phyloP scores from a whole-genome alignment of 1,139 yeast species.

The Scheffersomyces titani region DNA sequence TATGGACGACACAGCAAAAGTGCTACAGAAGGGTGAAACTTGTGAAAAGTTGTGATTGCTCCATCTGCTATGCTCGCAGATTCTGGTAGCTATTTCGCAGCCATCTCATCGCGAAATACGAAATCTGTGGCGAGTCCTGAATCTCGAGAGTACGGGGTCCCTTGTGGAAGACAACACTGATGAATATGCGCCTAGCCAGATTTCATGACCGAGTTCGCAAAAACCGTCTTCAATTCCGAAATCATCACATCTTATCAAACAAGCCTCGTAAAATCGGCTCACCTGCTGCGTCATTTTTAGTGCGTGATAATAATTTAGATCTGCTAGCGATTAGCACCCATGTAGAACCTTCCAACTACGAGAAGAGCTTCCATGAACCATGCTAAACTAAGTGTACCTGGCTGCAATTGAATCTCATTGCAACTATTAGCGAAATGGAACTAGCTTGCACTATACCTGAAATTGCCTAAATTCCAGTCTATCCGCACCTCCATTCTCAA shows the following conservation, averaged over 20 bases:
- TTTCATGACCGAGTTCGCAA: not conserved
- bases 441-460: not conserved
- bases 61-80: not conserved
- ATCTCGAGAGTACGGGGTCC: too few species aligned
- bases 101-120: not conserved
- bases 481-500: not conserved
- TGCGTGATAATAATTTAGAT: not conserved
- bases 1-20: not conserved
- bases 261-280: not conserved
- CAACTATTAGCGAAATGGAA: not conserved
- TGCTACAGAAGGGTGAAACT: not conserved
- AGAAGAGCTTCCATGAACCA: not conserved
- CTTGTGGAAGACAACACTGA: not conserved
- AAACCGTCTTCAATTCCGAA: not conserved
- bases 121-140: too few species aligned
- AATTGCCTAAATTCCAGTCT: not conserved
- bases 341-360: not conserved
- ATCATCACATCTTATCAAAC: not conserved
- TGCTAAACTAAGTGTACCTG: not conserved
- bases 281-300: not conserved
- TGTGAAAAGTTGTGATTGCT: not conserved
- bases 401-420: not conserved
- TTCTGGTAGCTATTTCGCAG: not conserved
- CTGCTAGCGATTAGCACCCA: not conserved
- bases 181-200: not conserved